Base-by-base conservation (phyloP, 2,329 filamentous ascomycete species). In the Nigrospora osmanthi region DNA sequence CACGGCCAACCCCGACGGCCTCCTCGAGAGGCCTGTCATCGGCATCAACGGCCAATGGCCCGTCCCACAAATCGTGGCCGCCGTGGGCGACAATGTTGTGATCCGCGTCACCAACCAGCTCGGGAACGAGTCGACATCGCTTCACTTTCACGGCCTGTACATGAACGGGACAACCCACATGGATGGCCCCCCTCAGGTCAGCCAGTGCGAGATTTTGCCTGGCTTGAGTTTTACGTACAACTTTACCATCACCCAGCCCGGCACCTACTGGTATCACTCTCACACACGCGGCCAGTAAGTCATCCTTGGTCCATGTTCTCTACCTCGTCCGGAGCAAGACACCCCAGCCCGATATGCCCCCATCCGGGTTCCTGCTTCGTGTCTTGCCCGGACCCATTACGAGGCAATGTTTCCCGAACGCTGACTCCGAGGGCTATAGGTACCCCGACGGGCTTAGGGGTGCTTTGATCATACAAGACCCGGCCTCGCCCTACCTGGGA, bases 231-330 rank as follows among this genome's bases (percentile, higher is more conserved):
- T 89, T 54, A 81, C 75, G 3, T 89, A 87, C 61, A 76, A 84
- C 58, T 87, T 87, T 57, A 83, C 73, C 3, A 78, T 83, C 58
- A 57, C 79, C 40, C 83, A 87, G 66, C 73, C 81, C 0, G 86
- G 85, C 28, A 87, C 84, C 1, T 89, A 87, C 62, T 89, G 85
- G 86, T 90, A 89, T 53, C 84, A 88, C 59, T 84, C 80, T 5
- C 84, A 88, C 57, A 72, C 73, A 17, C 70, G 72, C 49, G 80
- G 75, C 19, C 83, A 86, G 58, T 42, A 28, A 28, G 23, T 28
- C 5, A 10, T 28, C 23, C 10, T 10, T 28, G 23, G n/a, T n/a
- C n/a, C n/a, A n/a, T n/a, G n/a, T n/a, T 28, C 2, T 2, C 23
- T 10, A 28, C 23, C 10, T 7, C 7, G 23, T 10, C 23, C 23